phyloP scores from a whole-genome alignment of 2,329 filamentous ascomycete genomes.

The Alternaria panax region DNA sequence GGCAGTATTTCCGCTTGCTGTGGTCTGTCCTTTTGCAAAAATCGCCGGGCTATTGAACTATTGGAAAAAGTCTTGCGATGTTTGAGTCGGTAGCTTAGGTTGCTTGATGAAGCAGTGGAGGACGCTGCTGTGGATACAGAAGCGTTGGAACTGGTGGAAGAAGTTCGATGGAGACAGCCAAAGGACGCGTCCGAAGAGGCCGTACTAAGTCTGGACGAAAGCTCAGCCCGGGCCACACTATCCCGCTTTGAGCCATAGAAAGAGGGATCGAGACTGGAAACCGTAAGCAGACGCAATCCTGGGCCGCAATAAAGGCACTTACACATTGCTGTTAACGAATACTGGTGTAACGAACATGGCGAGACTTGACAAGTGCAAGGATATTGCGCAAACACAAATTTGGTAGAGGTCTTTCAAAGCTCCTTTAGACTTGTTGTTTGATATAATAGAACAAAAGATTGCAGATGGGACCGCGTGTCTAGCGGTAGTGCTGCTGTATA shows the following conservation, averaged over 20 bases:
- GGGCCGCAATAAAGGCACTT: constrained; percentile 3
- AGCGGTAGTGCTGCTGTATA: constrained; percentile 17
- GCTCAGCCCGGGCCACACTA: constrained; percentile 7
- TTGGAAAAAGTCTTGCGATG: constrained; percentile 25
- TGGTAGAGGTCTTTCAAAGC: neutral
- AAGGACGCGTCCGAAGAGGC: constrained; percentile 22
- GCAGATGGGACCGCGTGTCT: constrained; percentile 5
- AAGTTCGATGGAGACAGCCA: constrained; percentile 15
- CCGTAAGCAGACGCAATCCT: constrained; percentile 15
- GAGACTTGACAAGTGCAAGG: neutral
- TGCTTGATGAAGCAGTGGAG: constrained; percentile 17
- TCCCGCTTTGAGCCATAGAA: constrained; percentile 12
- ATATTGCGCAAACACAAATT: neutral
- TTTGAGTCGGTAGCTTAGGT: constrained; percentile 7
- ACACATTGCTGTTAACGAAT: constrained; percentile 24
- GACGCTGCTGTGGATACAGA: constrained; percentile 23
- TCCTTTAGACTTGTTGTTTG: neutral
- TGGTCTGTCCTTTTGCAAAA: constrained; percentile 22
- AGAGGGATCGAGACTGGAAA: constrained; percentile 19
- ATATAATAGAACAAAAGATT: constrained; percentile 1
- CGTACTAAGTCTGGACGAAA: constrained; percentile 9
- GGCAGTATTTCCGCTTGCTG: constrained; percentile 8
- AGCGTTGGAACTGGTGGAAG: constrained; percentile 17
- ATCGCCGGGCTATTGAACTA: constrained; percentile 17
- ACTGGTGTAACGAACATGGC: constrained; percentile 31